A percentile compares a stretch with the other conserved stretches of the same genome.
Evolutionary conservation across 139 green algal genomes (phyloP).

Genomic region (Eudorina sp.): DNA sequence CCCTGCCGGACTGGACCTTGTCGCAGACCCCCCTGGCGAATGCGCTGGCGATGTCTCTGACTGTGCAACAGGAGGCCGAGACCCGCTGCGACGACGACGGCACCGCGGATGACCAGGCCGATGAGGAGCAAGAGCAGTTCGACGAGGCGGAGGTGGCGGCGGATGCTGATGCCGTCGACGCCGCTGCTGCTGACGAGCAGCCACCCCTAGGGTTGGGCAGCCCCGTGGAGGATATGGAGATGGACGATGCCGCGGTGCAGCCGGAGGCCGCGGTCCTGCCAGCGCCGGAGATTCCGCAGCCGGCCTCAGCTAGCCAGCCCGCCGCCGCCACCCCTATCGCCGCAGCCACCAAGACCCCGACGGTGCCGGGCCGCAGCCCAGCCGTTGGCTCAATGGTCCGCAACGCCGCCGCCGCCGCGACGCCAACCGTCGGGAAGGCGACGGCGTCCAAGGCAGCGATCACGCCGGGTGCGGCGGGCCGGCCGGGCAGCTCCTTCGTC

Average conservation of each 20-base stretch:
- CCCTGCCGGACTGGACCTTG: not conserved
- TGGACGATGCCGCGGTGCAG: not conserved
- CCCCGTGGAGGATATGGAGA: not conserved
- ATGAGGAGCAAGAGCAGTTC: not conserved
- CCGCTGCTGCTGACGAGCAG: no score
- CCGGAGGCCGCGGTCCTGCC: not conserved
- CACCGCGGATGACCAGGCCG: not conserved
- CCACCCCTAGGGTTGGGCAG: not conserved
- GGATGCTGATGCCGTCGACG: no score
- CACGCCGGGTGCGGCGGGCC: not conserved
- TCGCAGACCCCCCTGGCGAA: not conserved
- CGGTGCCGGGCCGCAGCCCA: not conserved
- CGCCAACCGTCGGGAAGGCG: no score
- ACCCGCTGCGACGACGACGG: not conserved
- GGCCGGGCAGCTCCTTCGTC: slow-evolving; percentile 2
- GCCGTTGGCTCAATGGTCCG: not conserved
- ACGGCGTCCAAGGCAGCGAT: not conserved
- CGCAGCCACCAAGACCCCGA: not conserved
- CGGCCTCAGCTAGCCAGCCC: not conserved
- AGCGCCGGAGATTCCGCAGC: not conserved
- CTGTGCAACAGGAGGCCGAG: not conserved
- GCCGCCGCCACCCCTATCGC: not conserved
- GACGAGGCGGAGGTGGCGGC: no score
- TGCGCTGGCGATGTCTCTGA: not conserved
- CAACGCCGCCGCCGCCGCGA: not conserved